Evolutionary conservation across 768 basidiomycete species (phyloP), one percentile per base, ranked within the genome.

Genomic region (Rhizopogon roseolus): DNA sequence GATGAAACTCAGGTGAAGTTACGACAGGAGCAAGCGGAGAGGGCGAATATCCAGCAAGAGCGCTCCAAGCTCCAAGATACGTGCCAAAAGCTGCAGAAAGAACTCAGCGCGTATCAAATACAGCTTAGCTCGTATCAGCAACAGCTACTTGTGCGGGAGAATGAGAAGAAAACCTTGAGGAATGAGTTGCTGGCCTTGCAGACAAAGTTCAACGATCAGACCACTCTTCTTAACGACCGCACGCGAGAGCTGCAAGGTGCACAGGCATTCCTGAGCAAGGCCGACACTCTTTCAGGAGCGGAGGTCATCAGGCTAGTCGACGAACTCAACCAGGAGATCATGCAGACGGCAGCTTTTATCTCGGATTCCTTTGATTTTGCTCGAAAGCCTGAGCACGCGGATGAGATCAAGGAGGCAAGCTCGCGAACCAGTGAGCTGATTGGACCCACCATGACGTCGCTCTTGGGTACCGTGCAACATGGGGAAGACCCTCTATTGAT

Each of bases 291-390:
- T 53, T 76, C 80, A 0, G 76, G 72, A 1, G 71, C 73, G 0
- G 79, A 81, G 9, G 71, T 79, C 48, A 69, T 71, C 9, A n/a
- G 60, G 0, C 52, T 68, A 4, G 63, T 76, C 29, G 72, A 79
- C 27, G 63, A 66, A 0, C 60, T 81, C 54, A 81, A 81, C 56
- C 63, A 67, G 22, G 80, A 81, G 58, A 76, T 80, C 22, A 66
- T 76, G 38, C 80, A 81, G 54, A 66, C 67, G 11, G 62, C 74
- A 3, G 75, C 77, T 25, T 68, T 73, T 59, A 73, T 81, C 48
- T 71, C 76, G 0, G 78, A 79, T 29, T 62, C 66, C 27, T 71
- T 62, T 38, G 66, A 68, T 56, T 70, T 70, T 59, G 54, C 54
- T 11, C 67, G 68, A 32, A 54, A 56, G 14, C 59, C 46, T 0